Evolutionary conservation across 2,329 filamentous ascomycete genomes (phyloP), one percentile per base, ranked within the genome.

Genomic region (Albophoma yamanashiensis): DNA sequence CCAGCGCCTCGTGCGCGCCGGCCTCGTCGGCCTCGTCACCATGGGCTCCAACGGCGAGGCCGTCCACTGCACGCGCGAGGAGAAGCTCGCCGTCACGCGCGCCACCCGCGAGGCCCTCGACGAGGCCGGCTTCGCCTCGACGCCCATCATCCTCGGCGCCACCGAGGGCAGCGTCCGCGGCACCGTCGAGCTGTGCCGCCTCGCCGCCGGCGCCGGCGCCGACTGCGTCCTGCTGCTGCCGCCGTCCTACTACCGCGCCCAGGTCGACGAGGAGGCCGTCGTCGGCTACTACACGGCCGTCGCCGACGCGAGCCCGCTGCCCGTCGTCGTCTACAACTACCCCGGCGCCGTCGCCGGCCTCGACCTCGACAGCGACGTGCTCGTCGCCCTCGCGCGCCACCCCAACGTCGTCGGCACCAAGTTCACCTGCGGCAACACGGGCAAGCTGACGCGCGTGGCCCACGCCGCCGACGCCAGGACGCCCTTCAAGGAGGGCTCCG

Each of bases 11-110:
- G 88, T 87, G 45, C 79, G 86, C 70, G 89, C 85, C 61, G 92
- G 92, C 11, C 84, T 96, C 14, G 89, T 87, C 56, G 91, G 91
- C 42, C 82, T 96, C 34, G 89, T 94, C 52, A 88, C 88, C 66
- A 91, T 94, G 88, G 91, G 92, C 63, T 95, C 91, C 66, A 96
- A 95, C 75, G 91, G 91, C 62, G 91, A 96, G 78, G 91, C 91
- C 31, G 88, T 91, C 60, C 91, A 96, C 78, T 87, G 92, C 68
- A 89, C 88, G 59, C 83, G 85, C 53, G 83, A 87, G 63, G 91
- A 96, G 75, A 92, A 92, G 73, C 73, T 84, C 56, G 82, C 84
- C 39, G 87, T 94, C 64, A 93, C 89, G 22, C 79, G 79, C 69
- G 89, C 91, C 58, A 93, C 90, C 11, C 86, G 91, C 60, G 87